A percentile compares a stretch with the other conserved stretches of the same genome.
Conservation (phyloP, 78 protist species). For the Dictyostelium capitatum region DNA sequence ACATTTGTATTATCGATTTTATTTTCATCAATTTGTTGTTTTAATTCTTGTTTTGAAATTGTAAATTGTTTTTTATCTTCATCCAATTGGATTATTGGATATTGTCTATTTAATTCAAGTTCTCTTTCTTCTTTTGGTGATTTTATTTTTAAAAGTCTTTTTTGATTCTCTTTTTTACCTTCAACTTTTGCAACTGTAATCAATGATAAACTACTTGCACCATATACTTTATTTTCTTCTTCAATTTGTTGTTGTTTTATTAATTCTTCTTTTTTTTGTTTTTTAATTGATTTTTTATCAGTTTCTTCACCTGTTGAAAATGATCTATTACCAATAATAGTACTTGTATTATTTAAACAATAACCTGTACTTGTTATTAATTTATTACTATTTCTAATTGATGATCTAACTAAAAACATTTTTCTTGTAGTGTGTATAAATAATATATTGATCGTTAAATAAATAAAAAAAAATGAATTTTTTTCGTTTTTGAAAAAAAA, state of each 20-base stretch:
- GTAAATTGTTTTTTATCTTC: not conserved
- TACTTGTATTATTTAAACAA: not conserved
- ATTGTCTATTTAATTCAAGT: not conserved
- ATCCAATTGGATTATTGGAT: not conserved
- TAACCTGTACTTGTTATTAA: not conserved
- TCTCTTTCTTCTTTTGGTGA: slow-evolving; percentile 1
- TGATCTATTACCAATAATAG: slow-evolving; percentile 7
- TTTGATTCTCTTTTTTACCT: slow-evolving; percentile 31
- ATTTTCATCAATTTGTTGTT: not conserved
- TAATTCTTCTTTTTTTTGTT: not conserved
- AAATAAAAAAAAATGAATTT: too few species aligned
- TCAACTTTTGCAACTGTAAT: not conserved
- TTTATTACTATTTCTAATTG: slow-evolving; percentile 4
- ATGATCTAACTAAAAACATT: slow-evolving; percentile 20
- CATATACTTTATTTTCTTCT: slow-evolving; percentile 4
- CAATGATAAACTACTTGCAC: slow-evolving; percentile 5
- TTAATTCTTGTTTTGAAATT: not conserved
- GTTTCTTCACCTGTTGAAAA: not conserved
- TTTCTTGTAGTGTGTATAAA: not conserved
- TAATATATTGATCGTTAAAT: too few species aligned
- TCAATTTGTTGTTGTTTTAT: slow-evolving; percentile 7
- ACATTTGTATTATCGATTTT: slow-evolving; percentile 8
- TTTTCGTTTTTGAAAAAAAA: not conserved
- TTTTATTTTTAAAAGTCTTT: slow-evolving; percentile 24
- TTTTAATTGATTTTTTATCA: not conserved